Evolutionary conservation across 2,329 filamentous ascomycete genomes (phyloP).

Genomic region (Fusarium sp.): DNA sequence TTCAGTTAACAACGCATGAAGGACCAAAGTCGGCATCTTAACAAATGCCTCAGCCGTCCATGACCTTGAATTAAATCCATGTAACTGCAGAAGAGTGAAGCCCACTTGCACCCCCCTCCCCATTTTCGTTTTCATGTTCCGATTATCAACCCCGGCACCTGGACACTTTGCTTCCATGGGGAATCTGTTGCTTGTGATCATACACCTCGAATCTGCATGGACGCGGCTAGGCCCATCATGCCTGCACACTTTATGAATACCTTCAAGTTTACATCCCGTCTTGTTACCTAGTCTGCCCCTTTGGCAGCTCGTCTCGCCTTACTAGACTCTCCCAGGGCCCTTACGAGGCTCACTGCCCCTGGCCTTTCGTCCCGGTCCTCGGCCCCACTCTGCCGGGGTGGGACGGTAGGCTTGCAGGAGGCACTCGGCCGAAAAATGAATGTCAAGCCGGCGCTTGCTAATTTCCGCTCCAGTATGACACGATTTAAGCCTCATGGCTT

Average conservation of each 20-base stretch:
- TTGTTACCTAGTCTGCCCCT: constrained; percentile 1
- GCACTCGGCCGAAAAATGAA: constrained; percentile 31
- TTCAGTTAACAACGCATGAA: constrained; percentile 21
- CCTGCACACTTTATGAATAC: constrained; percentile 9
- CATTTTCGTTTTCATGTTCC: constrained; percentile 21
- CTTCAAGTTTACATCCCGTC: not conserved
- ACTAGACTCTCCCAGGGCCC: constrained; percentile 24
- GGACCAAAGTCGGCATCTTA: constrained; percentile 31
- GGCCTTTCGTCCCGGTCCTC: constrained; percentile 3
- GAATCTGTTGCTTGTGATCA: constrained; percentile 3
- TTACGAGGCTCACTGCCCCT: constrained; percentile 26
- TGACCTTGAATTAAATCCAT: constrained; percentile 7
- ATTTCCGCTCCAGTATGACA: constrained; percentile 17
- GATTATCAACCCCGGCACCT: constrained; percentile 1
- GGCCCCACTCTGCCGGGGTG: constrained; percentile 31
- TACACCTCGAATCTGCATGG: constrained; percentile 15
- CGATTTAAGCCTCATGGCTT: constrained; percentile 5
- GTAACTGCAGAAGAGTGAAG: constrained; percentile 1
- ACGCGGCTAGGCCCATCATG: constrained; percentile 21
- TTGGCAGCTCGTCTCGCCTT: constrained; percentile 15
- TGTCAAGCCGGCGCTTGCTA: constrained; percentile 2
- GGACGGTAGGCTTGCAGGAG: constrained; percentile 13
- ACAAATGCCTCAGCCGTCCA: constrained; percentile 44
- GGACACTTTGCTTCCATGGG: not conserved
- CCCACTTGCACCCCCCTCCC: constrained; percentile 11